Evolutionary conservation across 305 asterid genomes (phyloP), one percentile per base, ranked within the genome.

Genomic region (Rubia balearica): DNA sequence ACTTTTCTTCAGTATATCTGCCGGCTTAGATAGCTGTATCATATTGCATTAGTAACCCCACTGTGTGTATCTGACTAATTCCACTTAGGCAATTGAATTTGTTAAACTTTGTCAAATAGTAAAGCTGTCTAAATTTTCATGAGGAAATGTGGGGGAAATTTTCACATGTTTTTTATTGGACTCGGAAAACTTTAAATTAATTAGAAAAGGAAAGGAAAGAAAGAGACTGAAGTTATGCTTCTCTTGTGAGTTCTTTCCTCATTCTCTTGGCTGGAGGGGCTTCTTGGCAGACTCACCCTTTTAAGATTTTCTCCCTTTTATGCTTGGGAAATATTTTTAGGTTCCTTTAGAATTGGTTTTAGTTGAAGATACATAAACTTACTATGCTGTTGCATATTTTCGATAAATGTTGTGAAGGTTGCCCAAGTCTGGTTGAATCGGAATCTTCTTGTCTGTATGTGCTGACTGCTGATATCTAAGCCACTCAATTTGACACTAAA

Each of bases 381-480:
- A n/a, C 6, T 17, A 1, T 67, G 42, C 36, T 48, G 7, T 48
- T 67, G 17, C 5, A 27, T 48, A 16, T n/a, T 19, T 7, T 22
- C 24, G 17, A 46, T 22, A 30, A 65, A 43, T n/a, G 22, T 5
- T 10, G 12, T 51, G 33, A 33, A 60, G 45, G 17, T 24, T 55
- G 12, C 48, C 42, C 42, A n/a, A 49, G 61, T 51, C 5, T 38
- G 6, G 17, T 53, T 17, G 22, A 27, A 12, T 6, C 0, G 19
- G 19, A 19, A 42, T 16, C 55, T 16, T 43, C 7, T 13, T 42
- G 38, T 1, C 45, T 65, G 38, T 46, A 5, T 41, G 45, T 41
- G 53, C n/a, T n/a, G n/a, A n/a, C n/a, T 30, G 36, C 33, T 43
- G 70, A 66, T 66, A 66, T 24, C 6, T 43, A 8, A 67, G 67